A percentile compares a stretch with the other conserved stretches of the same genome.
These are phyloP conservation scores for Coriaria nepalensis DNA, from an alignment of 306 rosid species.

Conservation along the genomic window DNA sequence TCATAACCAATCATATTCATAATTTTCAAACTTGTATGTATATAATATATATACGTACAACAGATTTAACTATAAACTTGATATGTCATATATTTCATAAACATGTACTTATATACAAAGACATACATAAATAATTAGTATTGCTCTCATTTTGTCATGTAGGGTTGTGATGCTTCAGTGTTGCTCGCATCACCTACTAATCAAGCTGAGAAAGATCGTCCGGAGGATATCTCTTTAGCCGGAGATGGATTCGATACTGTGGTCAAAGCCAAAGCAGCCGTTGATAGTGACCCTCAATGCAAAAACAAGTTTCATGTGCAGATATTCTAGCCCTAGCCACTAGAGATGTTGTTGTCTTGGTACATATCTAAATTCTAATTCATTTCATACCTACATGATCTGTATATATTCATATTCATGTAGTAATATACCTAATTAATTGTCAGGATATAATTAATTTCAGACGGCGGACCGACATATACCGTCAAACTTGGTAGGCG, in stretches of 20 bases:
- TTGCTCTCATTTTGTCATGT: too few relatives aligned
- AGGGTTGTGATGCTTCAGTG: slow-evolving; percentile 37
- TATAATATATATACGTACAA: too few relatives aligned
- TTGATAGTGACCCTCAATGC: slow-evolving; percentile 21
- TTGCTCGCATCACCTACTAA: slow-evolving; percentile 18
- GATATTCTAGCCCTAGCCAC: slow-evolving; percentile 34
- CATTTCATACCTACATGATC: not conserved
- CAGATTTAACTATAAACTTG: not conserved
- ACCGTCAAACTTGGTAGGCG: slow-evolving; percentile 29
- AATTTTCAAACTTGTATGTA: too few relatives aligned
- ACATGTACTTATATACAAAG: too few relatives aligned
- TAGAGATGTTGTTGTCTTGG: slow-evolving; percentile 26
- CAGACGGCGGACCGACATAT: slow-evolving; percentile 23
- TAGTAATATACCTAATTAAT: too few relatives aligned
- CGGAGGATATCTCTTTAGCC: slow-evolving; percentile 26
- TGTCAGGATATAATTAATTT: too few relatives aligned
- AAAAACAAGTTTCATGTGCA: slow-evolving; percentile 31
- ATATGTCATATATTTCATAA: too few relatives aligned
- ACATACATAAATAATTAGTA: too few relatives aligned
- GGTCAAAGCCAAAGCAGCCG: slow-evolving; percentile 31
- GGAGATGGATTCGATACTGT: slow-evolving; percentile 3
- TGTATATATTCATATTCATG: not conserved
- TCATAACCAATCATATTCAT: too few relatives aligned
- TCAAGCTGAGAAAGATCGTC: slow-evolving; percentile 30
- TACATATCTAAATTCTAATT: not conserved